Conservation (phyloP, 208 protist species). For the Trichomonas gallinae region DNA sequence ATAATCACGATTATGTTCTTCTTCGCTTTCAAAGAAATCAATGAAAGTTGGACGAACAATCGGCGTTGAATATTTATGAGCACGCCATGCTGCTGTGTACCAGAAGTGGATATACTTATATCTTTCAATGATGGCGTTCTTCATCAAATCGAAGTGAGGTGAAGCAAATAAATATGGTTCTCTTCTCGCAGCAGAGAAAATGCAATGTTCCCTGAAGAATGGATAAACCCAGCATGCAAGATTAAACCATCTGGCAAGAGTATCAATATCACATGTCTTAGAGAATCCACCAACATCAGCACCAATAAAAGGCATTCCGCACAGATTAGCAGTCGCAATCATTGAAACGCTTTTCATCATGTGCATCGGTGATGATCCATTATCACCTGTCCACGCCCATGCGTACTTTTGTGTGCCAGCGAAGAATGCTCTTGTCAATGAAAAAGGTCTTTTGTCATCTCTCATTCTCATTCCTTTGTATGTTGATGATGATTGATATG, state of each 20-base stretch:
- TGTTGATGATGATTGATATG: conserved; percentile 52
- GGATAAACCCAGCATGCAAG: conserved; percentile 68
- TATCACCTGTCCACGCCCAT: conserved; percentile 93
- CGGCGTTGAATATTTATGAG: conserved; percentile 57
- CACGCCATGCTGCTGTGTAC: conserved; percentile 81
- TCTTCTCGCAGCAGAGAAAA: conserved; percentile 78
- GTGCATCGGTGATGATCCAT: conserved; percentile 77
- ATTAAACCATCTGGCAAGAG: conserved; percentile 90
- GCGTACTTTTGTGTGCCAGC: conserved; percentile 82
- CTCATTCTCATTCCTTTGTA: conserved; percentile 59
- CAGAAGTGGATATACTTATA: conserved; percentile 82
- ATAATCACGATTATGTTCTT: conserved; percentile 31
- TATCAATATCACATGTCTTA: conserved; percentile 67
- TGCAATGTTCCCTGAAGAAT: conserved; percentile 88
- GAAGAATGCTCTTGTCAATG: conserved; percentile 91
- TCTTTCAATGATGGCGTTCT: conserved; percentile 37
- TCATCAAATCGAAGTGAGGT: conserved; percentile 32
- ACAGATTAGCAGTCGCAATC: conserved; percentile 74
- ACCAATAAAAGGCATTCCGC: conserved; percentile 79
- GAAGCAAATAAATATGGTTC: conserved; percentile 88
- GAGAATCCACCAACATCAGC: conserved; percentile 95
- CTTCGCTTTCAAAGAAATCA: conserved; percentile 64
- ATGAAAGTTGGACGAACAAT: conserved; percentile 74
- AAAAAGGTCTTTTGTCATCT: conserved; percentile 66
- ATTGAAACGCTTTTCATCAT: conserved; percentile 74